Evolutionary conservation across 805 yeast genomes (phyloP).

Genomic region (Yamadazyma tumulicola): DNA sequence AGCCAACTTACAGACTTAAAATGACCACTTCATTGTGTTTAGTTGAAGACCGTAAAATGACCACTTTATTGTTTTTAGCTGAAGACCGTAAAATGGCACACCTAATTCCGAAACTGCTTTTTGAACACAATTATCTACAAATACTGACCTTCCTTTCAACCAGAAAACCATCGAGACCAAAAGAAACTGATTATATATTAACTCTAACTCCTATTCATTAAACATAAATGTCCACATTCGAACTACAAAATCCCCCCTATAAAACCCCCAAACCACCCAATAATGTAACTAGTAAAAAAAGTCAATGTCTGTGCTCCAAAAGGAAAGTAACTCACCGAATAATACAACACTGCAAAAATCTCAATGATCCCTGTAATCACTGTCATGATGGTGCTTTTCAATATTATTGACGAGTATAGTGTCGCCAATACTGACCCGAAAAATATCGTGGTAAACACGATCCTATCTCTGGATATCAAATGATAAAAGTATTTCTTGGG

Average conservation of each 20-base stretch:
- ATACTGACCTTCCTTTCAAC: too few relatives aligned
- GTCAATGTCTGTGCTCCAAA: constrained; percentile 80
- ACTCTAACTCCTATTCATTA: too few relatives aligned
- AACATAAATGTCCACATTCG: too few relatives aligned
- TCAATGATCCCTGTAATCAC: constrained; percentile 73
- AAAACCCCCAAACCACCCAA: constrained; percentile 45
- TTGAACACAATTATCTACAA: too few relatives aligned
- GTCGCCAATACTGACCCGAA: constrained; percentile 79
- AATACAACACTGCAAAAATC: constrained; percentile 82
- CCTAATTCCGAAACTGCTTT: too few relatives aligned
- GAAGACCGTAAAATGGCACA: too few relatives aligned
- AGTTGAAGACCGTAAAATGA: too few relatives aligned
- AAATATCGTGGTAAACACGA: constrained; percentile 77
- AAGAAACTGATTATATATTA: too few relatives aligned
- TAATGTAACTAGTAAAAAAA: constrained; percentile 43
- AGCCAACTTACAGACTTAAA: too few relatives aligned
- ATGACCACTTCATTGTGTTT: too few relatives aligned
- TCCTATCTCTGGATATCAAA: constrained; percentile 67
- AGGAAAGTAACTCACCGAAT: constrained; percentile 91
- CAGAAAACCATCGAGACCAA: too few relatives aligned
- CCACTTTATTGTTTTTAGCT: too few relatives aligned
- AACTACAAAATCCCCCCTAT: constrained; percentile 38
- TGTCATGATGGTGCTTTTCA: constrained; percentile 73
- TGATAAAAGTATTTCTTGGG: constrained; percentile 78
- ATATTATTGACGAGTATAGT: constrained; percentile 64